A percentile compares a stretch with the other conserved stretches of the same genome.
These are phyloP conservation scores for Cordyceps fumosorosea DNA, from an alignment of 2,329 filamentous ascomycete species.

Conservation along the genomic window DNA sequence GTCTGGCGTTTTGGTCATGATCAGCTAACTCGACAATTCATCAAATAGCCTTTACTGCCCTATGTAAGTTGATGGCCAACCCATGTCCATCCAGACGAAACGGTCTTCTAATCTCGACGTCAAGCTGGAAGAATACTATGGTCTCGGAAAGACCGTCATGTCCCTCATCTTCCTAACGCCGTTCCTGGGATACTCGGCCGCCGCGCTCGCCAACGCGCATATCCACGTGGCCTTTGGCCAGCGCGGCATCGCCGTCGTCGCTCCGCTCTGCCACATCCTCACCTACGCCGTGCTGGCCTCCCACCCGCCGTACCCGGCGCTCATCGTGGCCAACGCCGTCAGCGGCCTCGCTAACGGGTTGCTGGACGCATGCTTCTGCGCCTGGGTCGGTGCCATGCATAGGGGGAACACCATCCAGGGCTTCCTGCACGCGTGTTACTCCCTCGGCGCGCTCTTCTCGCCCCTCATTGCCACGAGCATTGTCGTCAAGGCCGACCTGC, in stretches of 20 bases:
- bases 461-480: slow-evolving; percentile 62
- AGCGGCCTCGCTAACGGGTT: slow-evolving; percentile 63
- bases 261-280: slow-evolving; percentile 52
- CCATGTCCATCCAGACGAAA: background rate
- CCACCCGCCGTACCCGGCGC: slow-evolving; percentile 58
- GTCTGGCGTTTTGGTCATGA: background rate
- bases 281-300: slow-evolving; percentile 53
- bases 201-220: slow-evolving; percentile 53
- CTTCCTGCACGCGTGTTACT: slow-evolving; percentile 59
- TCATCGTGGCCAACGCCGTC: slow-evolving; percentile 56
- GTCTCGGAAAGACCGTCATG: slow-evolving; percentile 51
- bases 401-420: slow-evolving; percentile 62
- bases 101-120: background rate
- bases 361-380: slow-evolving; percentile 44
- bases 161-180: slow-evolving; percentile 60
- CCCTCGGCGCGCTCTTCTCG: slow-evolving; percentile 55
- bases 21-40: slow-evolving; percentile 16
- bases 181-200: slow-evolving; percentile 54
- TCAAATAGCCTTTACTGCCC: slow-evolving; percentile 33
- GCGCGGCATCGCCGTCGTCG: slow-evolving; percentile 58
- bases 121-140: slow-evolving; percentile 55
- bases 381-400: slow-evolving; percentile 56
- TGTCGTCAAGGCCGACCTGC: slow-evolving; percentile 50
- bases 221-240: slow-evolving; percentile 57
- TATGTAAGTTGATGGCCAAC: slow-evolving; percentile 23